Evolutionary conservation across 805 yeast genomes (phyloP).

Genomic region (Sugiyamaella boreocaroliniensis): DNA sequence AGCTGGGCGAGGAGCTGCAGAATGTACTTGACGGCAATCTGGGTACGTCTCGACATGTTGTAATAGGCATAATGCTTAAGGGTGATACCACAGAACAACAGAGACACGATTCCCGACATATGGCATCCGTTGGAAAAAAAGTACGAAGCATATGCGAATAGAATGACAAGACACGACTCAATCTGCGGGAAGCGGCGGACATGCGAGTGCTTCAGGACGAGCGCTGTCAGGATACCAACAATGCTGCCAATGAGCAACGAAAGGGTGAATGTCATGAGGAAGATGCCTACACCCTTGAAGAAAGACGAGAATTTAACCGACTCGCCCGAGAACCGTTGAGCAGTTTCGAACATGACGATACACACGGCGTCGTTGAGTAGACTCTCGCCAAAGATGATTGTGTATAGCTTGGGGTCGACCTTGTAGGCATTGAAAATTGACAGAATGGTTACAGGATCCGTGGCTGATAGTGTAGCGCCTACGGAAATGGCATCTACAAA

Average conservation of each 20-base stretch:
- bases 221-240: slow-evolving; percentile 82
- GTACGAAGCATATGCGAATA: slow-evolving; percentile 92
- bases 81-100: slow-evolving; percentile 93
- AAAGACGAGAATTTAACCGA: slow-evolving; percentile 49
- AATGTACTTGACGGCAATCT: slow-evolving; percentile 89
- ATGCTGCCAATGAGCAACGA: slow-evolving; percentile 84
- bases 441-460: slow-evolving; percentile 95
- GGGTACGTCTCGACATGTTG: slow-evolving; percentile 96
- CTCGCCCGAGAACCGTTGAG: slow-evolving; percentile 91
- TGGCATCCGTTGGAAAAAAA: slow-evolving; percentile 98
- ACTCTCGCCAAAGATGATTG: slow-evolving; percentile 96
- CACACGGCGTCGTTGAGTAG: slow-evolving; percentile 94
- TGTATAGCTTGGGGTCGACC: slow-evolving; percentile 95
- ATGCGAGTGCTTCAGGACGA: slow-evolving; percentile 85
- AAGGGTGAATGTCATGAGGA: slow-evolving; percentile 86
- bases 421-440: slow-evolving; percentile 96
- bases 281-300: slow-evolving; percentile 90
- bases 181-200: slow-evolving; percentile 93
- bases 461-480: slow-evolving; percentile 96
- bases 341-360: slow-evolving; percentile 97
- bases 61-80: slow-evolving; percentile 94
- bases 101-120: slow-evolving; percentile 96
- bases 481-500: slow-evolving; percentile 97
- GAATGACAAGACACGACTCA: slow-evolving; percentile 84
- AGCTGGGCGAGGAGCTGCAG: slow-evolving; percentile 92